These are phyloP conservation scores for Flaveria ramosissima DNA, from an alignment of 129 eudicot species.

Conservation along the genomic window DNA sequence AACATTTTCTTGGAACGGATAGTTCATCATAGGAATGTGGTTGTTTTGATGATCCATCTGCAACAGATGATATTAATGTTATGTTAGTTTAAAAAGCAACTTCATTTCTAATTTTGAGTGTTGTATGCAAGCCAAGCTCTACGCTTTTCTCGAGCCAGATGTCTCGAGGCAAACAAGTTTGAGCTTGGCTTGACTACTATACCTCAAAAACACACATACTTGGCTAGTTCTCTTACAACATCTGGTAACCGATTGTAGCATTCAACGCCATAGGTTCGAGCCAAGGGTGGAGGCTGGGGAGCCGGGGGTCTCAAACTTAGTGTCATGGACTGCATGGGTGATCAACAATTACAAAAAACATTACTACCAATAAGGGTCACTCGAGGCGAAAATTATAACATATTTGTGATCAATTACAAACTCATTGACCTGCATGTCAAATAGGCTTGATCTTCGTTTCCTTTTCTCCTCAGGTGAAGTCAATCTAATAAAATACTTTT, in stretches of 20 bases:
- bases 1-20: not conserved
- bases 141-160: not conserved
- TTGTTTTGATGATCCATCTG: not conserved
- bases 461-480: constrained; percentile 35
- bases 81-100: not conserved
- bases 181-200: not conserved
- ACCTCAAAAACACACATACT: not conserved
- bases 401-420: constrained; percentile 27
- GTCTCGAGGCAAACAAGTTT: not conserved
- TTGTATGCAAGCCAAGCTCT: not conserved
- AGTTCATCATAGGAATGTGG: constrained; percentile 31
- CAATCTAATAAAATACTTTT: constrained; percentile 53
- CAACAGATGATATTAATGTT: not conserved
- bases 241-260: not conserved
- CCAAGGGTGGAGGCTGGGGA: constrained; percentile 52
- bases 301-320: constrained; percentile 41
- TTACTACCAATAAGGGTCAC: not conserved
- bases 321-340: constrained; percentile 30
- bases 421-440: constrained; percentile 52
- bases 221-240: not conserved
- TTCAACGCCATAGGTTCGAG: constrained; percentile 3
- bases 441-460: constrained; percentile 56
- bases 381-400: not conserved
- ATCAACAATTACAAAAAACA: constrained; percentile 2
- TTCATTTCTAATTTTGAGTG: not conserved